These are phyloP conservation scores for Cyclocybe cylindracea DNA, from an alignment of 768 basidiomycete genomes.

Conservation along the genomic window DNA sequence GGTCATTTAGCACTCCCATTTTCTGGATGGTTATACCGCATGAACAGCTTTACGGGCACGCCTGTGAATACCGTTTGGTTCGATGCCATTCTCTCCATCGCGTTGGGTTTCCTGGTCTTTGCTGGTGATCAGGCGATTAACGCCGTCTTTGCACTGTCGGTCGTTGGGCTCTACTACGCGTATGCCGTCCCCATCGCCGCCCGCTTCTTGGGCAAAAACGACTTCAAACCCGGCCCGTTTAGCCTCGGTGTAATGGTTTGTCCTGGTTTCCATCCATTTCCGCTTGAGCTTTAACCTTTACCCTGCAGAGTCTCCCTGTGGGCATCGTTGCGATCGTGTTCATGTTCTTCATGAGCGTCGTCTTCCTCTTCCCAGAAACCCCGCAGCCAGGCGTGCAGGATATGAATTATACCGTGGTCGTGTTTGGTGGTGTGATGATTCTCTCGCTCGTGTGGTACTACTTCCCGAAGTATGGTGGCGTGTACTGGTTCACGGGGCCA, in stretches of 20 bases:
- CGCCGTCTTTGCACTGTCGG: constrained; percentile 54
- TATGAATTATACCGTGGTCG: constrained; percentile 80
- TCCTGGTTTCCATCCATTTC: neutral
- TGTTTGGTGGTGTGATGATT: constrained; percentile 59
- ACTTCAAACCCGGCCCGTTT: constrained; percentile 60
- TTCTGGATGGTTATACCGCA: constrained; percentile 58
- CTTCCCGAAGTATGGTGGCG: constrained; percentile 71
- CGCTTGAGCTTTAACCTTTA: neutral
- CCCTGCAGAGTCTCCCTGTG: constrained; percentile 55
- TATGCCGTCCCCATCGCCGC: constrained; percentile 57
- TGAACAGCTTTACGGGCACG: constrained; percentile 56
- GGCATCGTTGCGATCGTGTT: constrained; percentile 57
- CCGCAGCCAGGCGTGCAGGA: constrained; percentile 42
- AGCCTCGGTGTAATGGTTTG: constrained; percentile 40
- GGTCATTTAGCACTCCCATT: constrained; percentile 54
- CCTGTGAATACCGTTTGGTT: constrained; percentile 66
- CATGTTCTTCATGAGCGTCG: constrained; percentile 65
- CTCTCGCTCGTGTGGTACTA: constrained; percentile 70
- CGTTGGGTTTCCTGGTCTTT: constrained; percentile 60
- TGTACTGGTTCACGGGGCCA: constrained; percentile 76
- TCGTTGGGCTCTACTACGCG: constrained; percentile 47
- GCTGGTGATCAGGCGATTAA: constrained; percentile 60
- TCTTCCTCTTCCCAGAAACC: constrained; percentile 68
- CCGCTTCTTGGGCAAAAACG: constrained; percentile 46
- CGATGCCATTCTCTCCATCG: constrained; percentile 43